Evolutionary conservation across 1,139 yeast species (phyloP), one percentile per base, ranked within the genome.

Genomic region (Meyerozyma guilliermondii): DNA sequence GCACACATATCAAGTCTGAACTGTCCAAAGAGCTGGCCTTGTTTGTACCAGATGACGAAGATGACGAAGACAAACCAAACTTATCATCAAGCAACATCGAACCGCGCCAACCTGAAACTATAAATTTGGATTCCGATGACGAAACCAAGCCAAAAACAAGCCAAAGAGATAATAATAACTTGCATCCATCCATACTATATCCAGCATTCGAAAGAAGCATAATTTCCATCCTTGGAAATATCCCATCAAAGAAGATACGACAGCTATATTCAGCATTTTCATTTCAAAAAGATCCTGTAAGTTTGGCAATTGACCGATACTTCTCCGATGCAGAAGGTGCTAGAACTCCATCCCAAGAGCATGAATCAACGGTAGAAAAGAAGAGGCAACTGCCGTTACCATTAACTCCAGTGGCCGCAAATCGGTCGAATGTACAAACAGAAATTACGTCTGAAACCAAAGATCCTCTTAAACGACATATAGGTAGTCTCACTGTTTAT

Each of bases 401-500:
- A 2, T 26, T 26, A n/a, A 26, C 28, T 2, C 7, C 28, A 2
- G 7, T 26, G 5, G 28, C 5, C 11, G 13, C 28, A 11, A 26
- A 10, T 26, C 11, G 28, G 13, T 26, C 13, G 28, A 10, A 26
- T 6, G 13, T n/a, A n/a, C 28, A 6, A 26, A n/a, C 11, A 26
- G 28, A 26, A 10, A n/a, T 3, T 2, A 5, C 11, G 28, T 7
- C 33, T 16, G 14, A 5, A 8, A 7, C 20, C 6, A 29, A 29
- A n/a, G 18, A 29, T 29, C 6, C 14, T 13, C 16, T 7, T n/a
- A 29, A 13, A 26, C 54, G 63, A 35, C 83, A 71, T 53, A 68
- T 88, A 20, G 97, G 97, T 0, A 73, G 88, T 1, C 53, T 87
- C 23, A 83, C 81, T 47, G 79, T 85, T 0, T 82, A 80, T 42